These are phyloP conservation scores for Epichloe gansuensis DNA, from an alignment of 2,329 filamentous ascomycete species.

Conservation along the genomic window DNA sequence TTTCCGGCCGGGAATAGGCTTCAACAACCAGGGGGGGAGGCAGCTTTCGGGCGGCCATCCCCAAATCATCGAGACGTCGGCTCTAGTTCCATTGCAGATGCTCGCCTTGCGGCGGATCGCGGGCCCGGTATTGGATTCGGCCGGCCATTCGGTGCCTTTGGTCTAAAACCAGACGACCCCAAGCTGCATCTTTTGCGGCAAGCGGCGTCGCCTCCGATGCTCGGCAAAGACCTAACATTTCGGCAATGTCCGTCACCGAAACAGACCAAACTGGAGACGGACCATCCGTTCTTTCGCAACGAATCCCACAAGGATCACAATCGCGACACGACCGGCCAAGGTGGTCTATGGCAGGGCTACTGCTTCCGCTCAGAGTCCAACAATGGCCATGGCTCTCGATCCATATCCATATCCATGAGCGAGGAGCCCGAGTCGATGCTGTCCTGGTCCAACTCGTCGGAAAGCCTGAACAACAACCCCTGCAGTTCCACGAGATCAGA, in stretches of 20 bases:
- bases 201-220: slow-evolving; percentile 67
- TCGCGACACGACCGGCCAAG: slow-evolving; percentile 42
- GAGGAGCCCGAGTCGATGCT: slow-evolving; percentile 26
- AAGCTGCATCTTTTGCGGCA: slow-evolving; percentile 35
- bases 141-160: slow-evolving; percentile 30
- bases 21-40: not conserved
- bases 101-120: slow-evolving; percentile 1
- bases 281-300: slow-evolving; percentile 46
- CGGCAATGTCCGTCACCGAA: slow-evolving; percentile 73
- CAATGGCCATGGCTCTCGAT: slow-evolving; percentile 22
- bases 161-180: slow-evolving; percentile 24
- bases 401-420: slow-evolving; percentile 24
- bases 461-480: slow-evolving; percentile 6
- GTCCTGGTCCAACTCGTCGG: slow-evolving; percentile 13
- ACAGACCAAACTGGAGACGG: slow-evolving; percentile 69
- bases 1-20: slow-evolving; percentile 3
- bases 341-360: slow-evolving; percentile 68
- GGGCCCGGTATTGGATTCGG: slow-evolving; percentile 18
- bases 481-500: slow-evolving; percentile 11
- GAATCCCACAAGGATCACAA: slow-evolving; percentile 33
- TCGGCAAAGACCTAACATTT: slow-evolving; percentile 69
- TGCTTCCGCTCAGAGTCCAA: slow-evolving; percentile 35
- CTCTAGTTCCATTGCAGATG: not conserved
- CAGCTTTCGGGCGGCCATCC: not conserved
- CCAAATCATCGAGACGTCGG: slow-evolving; percentile 7